Percentiles rank a stretch among this genome's conserved stretches.
Conservation (phyloP, 306 rosid genomes). For the Coriaria nepalensis region DNA sequence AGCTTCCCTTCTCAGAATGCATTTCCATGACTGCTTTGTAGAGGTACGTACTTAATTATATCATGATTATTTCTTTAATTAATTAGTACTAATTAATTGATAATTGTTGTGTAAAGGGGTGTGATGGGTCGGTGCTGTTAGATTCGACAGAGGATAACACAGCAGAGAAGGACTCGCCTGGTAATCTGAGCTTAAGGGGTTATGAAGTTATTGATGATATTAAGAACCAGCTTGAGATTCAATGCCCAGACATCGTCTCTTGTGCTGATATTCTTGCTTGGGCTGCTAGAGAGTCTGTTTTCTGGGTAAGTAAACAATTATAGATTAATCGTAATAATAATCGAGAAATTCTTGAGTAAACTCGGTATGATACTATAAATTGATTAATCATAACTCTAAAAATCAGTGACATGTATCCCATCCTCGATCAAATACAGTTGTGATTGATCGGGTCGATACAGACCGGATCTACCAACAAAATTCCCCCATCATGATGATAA, state of each 20-base stretch:
- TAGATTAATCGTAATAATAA: no score
- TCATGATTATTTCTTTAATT: conserved; percentile 1
- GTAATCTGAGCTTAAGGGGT: conserved; percentile 71
- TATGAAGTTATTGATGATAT: conserved; percentile 66
- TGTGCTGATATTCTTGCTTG: conserved; percentile 83
- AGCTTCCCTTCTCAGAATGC: conserved; percentile 66
- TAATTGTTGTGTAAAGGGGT: conserved; percentile 33
- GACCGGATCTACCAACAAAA: no score
- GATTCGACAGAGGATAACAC: conserved; percentile 61
- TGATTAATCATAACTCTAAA: no score
- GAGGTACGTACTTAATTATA: conserved; percentile 23
- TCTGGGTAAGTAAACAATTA: conserved; percentile 43
- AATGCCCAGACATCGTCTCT: conserved; percentile 84
- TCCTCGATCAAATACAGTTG: no score
- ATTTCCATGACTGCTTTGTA: conserved; percentile 77
- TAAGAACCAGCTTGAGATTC: conserved; percentile 46
- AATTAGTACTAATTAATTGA: not conserved
- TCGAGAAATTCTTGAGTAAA: no score
- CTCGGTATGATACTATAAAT: no score
- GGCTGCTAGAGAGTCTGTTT: conserved; percentile 74
- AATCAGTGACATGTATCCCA: no score
- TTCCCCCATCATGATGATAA: no score
- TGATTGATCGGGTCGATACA: no score
- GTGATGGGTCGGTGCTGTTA: conserved; percentile 71
- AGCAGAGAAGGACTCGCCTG: conserved; percentile 93